Conservation (phyloP, 2,329 filamentous ascomycete species). For the Berkeleyomyces basicola region DNA sequence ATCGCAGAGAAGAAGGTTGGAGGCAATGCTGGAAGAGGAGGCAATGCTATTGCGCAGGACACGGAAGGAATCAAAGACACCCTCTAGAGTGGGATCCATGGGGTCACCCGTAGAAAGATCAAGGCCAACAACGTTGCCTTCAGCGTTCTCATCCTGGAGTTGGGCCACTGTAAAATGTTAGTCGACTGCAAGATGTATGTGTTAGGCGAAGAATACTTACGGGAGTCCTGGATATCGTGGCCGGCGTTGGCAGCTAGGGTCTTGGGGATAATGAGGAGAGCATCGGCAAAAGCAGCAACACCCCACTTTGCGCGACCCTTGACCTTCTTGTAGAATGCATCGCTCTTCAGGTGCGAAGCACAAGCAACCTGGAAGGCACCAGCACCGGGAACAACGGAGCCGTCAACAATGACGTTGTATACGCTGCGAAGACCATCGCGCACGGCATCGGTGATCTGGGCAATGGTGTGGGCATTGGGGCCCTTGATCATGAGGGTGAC, state of each 20-base stretch:
- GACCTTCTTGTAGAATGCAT: conserved; percentile 72
- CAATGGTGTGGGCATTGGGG: conserved; percentile 90
- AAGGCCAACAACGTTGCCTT: conserved; percentile 74
- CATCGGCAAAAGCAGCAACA: conserved; percentile 87
- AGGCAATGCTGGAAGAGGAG: conserved; percentile 86
- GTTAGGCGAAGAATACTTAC: conserved; percentile 36
- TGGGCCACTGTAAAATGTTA: conserved; percentile 46
- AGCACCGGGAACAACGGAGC: conserved; percentile 82
- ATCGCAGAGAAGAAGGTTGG: conserved; percentile 86
- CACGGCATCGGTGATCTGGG: conserved; percentile 91
- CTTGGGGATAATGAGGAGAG: conserved; percentile 89
- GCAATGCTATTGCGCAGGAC: conserved; percentile 88
- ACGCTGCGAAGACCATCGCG: conserved; percentile 88
- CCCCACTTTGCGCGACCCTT: conserved; percentile 98
- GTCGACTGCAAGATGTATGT: conserved; percentile 14
- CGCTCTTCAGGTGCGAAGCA: conserved; percentile 70
- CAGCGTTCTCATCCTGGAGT: conserved; percentile 68
- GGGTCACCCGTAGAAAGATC: conserved; percentile 75
- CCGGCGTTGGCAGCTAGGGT: conserved; percentile 90
- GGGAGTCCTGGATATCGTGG: conserved; percentile 88
- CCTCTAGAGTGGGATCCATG: conserved; percentile 87
- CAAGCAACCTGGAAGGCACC: conserved; percentile 95
- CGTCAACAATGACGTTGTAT: conserved; percentile 99
- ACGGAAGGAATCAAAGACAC: conserved; percentile 91
- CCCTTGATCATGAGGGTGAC: conserved; percentile 97